Percentiles rank a stretch among this genome's conserved stretches.
Conservation (phyloP, 306 rosid genomes). For the Cucurbita pepo region DNA sequence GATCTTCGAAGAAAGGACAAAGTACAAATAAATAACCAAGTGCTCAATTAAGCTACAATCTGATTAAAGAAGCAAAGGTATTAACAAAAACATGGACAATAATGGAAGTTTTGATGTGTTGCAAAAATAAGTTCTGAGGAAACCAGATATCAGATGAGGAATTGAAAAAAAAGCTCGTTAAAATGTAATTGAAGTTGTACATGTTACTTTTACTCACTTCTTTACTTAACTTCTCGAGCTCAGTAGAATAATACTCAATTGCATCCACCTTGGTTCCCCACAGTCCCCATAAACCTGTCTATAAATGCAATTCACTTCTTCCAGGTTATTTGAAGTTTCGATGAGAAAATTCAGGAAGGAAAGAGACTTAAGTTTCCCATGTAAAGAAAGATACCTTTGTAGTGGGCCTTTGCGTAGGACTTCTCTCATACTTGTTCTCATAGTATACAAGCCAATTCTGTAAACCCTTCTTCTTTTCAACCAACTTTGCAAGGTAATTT, state of each 20-base stretch:
- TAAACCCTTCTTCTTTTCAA: slow-evolving; percentile 35
- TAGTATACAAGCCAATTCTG: slow-evolving; percentile 57
- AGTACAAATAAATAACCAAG: neutral
- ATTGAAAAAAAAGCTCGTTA: neutral
- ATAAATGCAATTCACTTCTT: slow-evolving; percentile 20
- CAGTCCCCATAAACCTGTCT: slow-evolving; percentile 72
- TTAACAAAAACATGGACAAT: neutral
- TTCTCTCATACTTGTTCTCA: slow-evolving; percentile 63
- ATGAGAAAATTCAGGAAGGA: slow-evolving; percentile 2
- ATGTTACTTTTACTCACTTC: slow-evolving; percentile 32
- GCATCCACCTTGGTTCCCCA: slow-evolving; percentile 58
- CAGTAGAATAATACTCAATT: slow-evolving; percentile 33
- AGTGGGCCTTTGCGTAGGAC: slow-evolving; percentile 35
- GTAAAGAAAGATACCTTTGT: slow-evolving; percentile 57
- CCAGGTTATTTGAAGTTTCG: slow-evolving; percentile 21
- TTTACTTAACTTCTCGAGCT: slow-evolving; percentile 27
- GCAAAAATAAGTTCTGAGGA: neutral
- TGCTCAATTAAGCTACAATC: neutral
- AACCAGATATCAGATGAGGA: neutral
- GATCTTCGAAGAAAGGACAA: neutral
- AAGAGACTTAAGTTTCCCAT: neutral
- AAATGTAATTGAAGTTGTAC: neutral
- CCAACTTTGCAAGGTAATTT: slow-evolving; percentile 57
- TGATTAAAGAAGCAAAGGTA: neutral
- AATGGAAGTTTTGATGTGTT: neutral